phyloP scores from a whole-genome alignment of 768 basidiomycete genomes.

The Rhodosporidiobolus sp. region DNA sequence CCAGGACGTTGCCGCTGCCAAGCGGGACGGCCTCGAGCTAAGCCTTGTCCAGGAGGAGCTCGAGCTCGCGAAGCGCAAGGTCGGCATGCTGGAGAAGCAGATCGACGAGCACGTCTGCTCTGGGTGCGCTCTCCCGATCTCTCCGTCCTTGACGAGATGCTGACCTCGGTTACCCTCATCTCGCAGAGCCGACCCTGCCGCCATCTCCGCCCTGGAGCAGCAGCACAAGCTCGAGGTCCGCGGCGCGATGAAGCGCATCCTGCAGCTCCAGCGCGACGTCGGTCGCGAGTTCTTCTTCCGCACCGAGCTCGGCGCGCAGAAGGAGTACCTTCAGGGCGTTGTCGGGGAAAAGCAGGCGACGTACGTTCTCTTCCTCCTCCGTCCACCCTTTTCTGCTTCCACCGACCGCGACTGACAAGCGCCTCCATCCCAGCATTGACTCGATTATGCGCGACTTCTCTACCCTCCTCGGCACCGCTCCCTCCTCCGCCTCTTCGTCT shows the following conservation, averaged over 20 bases:
- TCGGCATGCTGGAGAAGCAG: slow-evolving; percentile 52
- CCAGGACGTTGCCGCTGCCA: slow-evolving; percentile 65
- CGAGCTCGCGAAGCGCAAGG: slow-evolving; percentile 51
- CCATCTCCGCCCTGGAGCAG: slow-evolving; percentile 52
- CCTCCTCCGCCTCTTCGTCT: slow-evolving; percentile 6
- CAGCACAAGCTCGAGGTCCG: slow-evolving; percentile 85
- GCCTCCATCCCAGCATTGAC: slow-evolving; percentile 31
- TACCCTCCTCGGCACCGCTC: slow-evolving; percentile 32
- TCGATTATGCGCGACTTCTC: slow-evolving; percentile 11
- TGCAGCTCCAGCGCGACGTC: slow-evolving; percentile 87
- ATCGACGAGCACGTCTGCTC: slow-evolving; percentile 61
- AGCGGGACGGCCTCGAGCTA: slow-evolving; percentile 52
- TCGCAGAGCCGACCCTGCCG: not conserved
- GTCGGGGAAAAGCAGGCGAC: slow-evolving; percentile 36
- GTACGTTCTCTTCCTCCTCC: slow-evolving; percentile 18
- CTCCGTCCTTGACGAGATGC: not conserved
- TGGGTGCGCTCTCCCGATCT: slow-evolving; percentile 53
- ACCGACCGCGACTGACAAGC: not conserved
- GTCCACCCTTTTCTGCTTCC: not conserved
- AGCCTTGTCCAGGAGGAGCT: slow-evolving; percentile 66
- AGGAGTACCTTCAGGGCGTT: slow-evolving; percentile 74
- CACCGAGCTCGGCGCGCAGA: slow-evolving; percentile 75
- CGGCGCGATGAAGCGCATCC: slow-evolving; percentile 82
- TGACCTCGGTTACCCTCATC: not conserved
- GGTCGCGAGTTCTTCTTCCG: slow-evolving; percentile 79